Base-by-base conservation (phyloP, 805 yeast genomes). In the Limtongia smithiae region DNA sequence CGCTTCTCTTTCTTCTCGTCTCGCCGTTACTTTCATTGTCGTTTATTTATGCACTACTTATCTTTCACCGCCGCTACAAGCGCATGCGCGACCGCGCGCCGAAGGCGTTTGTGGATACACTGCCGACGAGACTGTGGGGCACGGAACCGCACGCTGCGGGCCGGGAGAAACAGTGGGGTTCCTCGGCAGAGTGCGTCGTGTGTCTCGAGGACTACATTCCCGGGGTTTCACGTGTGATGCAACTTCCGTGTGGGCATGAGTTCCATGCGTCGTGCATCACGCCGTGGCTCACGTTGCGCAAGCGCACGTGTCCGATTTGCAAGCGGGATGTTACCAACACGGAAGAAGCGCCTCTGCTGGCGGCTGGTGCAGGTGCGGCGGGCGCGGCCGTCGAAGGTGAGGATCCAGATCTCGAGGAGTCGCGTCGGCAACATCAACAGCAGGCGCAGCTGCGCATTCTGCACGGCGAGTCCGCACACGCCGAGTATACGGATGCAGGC, bases 301-400 rank as follows among this genome's bases (percentile, higher is more conserved):
- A 74, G 44, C 70, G 78, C 49, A 64, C 71, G 31, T 81, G 85
- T 58, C 85, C 85, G 2, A 72, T 81, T 48, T 81, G 85, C 65
- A 79, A 79, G 58, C 69, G 64, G 37, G 72, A 67, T 37, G 68
- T 68, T 21, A 68, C 57, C 14, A 35, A 15, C 15, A n/a, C 37
- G 6, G 46, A 44, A 35, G 31, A 12, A 3, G n/a, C 30, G 18
- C 35, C 39, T n/a, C 28, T 27, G 31, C 30, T 32, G 7, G 28
- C 35, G 18, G 14, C 37, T 3, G 11, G 36, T 2, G 28, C 37
- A 14, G 11, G 12, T 27, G 48, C 18, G 11, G 37, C 28, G 38
- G 31, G 22, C 24, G 18, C 31, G 38, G 22, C 41, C 37, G 22
- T 41, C 35, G 41, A 39, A 37, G n/a, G 45, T 24, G 46, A 39